Conservation (phyloP, 192 early-diverging fungal species). For the Entomortierella lignicola region DNA sequence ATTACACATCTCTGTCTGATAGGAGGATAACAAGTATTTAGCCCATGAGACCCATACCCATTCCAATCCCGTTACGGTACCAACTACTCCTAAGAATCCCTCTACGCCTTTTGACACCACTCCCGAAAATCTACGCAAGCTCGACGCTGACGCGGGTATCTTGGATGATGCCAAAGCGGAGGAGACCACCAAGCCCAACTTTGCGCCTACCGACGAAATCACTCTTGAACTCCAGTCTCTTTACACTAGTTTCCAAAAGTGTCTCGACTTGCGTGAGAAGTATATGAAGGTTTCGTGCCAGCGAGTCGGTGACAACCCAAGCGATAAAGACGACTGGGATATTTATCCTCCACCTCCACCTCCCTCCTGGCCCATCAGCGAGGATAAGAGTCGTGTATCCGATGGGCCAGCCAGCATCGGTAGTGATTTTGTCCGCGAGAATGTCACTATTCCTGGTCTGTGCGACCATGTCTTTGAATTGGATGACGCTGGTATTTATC, state of each 20-base stretch:
- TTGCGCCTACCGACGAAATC: slow-evolving; percentile 48
- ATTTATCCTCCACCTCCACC: slow-evolving; percentile 93
- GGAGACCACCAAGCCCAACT: slow-evolving; percentile 53
- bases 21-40: slow-evolving; percentile 56
- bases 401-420: slow-evolving; percentile 52
- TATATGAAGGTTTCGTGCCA: slow-evolving; percentile 88
- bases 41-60: slow-evolving; percentile 54
- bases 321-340: slow-evolving; percentile 81
- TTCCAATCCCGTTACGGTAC: slow-evolving; percentile 31
- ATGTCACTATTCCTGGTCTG: slow-evolving; percentile 35
- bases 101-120: slow-evolving; percentile 45
- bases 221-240: slow-evolving; percentile 72
- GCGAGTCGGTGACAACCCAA: slow-evolving; percentile 86
- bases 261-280: slow-evolving; percentile 86
- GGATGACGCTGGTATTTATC: slow-evolving; percentile 73
- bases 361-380: slow-evolving; percentile 72
- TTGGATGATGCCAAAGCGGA: slow-evolving; percentile 49
- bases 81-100: slow-evolving; percentile 13
- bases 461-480: slow-evolving; percentile 63
- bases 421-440: slow-evolving; percentile 49
- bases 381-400: slow-evolving; percentile 51
- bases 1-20: not conserved
- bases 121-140: slow-evolving; percentile 50
- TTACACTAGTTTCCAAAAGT: slow-evolving; percentile 75
- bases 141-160: slow-evolving; percentile 45